Conservation (phyloP, 805 yeast genomes). For the Sungouiella blattae region DNA sequence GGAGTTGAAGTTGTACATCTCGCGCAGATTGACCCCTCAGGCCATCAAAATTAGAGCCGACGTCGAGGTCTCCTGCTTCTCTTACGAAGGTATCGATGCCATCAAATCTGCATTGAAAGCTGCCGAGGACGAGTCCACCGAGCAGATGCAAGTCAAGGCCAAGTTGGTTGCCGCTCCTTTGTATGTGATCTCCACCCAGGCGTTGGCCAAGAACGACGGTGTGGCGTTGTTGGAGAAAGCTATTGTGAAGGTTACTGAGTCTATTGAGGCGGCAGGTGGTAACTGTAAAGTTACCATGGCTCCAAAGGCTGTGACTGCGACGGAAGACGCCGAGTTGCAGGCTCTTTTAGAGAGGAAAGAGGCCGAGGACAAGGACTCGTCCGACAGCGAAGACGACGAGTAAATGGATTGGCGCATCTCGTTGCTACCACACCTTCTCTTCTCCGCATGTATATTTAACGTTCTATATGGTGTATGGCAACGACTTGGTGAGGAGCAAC, state of each 20-base stretch:
- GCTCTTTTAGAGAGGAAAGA: conserved; percentile 93
- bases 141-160: conserved; percentile 83
- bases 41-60: conserved; percentile 98
- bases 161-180: conserved; percentile 97
- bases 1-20: conserved; percentile 82
- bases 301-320: conserved; percentile 98
- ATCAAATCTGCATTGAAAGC: conserved; percentile 83
- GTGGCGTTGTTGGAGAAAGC: conserved; percentile 75
- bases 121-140: conserved; percentile 82
- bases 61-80: conserved; percentile 93
- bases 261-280: conserved; percentile 76
- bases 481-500: conserved; percentile 28
- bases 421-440: not conserved
- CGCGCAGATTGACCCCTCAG: conserved; percentile 94
- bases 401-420: not conserved
- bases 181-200: conserved; percentile 89
- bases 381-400: conserved; percentile 67
- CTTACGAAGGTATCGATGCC: conserved; percentile 97
- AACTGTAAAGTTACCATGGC: conserved; percentile 92
- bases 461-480: conserved; percentile 12
- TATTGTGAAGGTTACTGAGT: conserved; percentile 67
- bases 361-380: conserved; percentile 79
- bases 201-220: conserved; percentile 89
- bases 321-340: conserved; percentile 96
- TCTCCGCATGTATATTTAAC: not conserved